Base-by-base conservation (phyloP, 2,329 filamentous ascomycete species). In the Alternaria sp. region DNA sequence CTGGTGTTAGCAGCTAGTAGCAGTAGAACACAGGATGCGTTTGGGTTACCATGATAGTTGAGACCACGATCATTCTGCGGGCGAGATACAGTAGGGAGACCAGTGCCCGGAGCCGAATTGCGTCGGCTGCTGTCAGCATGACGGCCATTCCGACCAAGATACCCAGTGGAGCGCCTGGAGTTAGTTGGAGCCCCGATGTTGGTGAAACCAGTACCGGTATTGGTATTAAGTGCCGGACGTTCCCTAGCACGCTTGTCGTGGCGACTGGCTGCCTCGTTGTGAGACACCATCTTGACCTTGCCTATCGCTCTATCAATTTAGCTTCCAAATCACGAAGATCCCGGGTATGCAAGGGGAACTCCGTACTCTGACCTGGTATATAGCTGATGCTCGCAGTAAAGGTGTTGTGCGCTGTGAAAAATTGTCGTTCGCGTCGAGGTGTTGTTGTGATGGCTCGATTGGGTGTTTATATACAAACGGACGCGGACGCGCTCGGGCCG, bases 171-270 rank as follows among this genome's bases (percentile, higher is more conserved):
- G 28, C 57, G 44, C 19, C 44, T 50, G 5, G 26, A n/a, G 13
- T 50, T 52, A 23, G 61, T 30, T 8, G 61, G 57, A 10, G 63
- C 61, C 5, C 58, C 61, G 2, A 54, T 66, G 17, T 44, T 32
- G 4, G 61, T 52, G 28, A 66, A 13, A 13, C 63, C 61, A 3
- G 54, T 54, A 8, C 57, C 61, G 9, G 61, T 64, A 15, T 61
- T 32, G 4, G 61, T 32, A 19, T 54, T 57, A 25, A 45, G 60
- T 12, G 13, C 32, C 6, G 23, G 51, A 13, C 40, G 45, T 4
- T 55, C 43, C 19, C 30, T 21, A 12, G 19, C 23, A 23, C 28
- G 11, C 8, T 15, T 10, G 21, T 6, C 15, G 13, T n/a, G 15
- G 17, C 23, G 28, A 10, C 26, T 30, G 17, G 2, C 13, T 30